These are phyloP conservation scores for Fusarium xyrophilum DNA, from an alignment of 2,329 filamentous ascomycete species.

Conservation along the genomic window DNA sequence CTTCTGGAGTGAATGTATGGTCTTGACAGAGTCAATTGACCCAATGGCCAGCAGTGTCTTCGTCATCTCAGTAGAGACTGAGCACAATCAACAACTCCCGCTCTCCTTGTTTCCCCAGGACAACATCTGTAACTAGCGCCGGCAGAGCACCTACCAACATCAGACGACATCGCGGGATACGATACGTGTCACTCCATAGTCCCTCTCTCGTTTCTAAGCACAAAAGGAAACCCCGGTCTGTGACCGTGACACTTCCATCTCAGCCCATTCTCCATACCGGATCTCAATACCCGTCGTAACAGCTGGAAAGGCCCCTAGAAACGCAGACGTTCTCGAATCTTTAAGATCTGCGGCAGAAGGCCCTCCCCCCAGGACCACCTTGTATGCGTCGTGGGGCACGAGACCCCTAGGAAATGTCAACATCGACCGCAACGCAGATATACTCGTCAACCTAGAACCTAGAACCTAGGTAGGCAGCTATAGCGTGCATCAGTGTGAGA, in stretches of 20 bases:
- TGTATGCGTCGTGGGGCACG: background rate
- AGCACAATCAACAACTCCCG: background rate
- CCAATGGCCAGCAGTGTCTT: background rate
- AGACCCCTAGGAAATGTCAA: conserved; percentile 20
- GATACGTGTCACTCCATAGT: conserved; percentile 31
- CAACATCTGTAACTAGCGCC: conserved; percentile 25
- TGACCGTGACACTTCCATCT: conserved; percentile 11
- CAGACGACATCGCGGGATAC: conserved; percentile 40
- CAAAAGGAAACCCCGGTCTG: conserved; percentile 6
- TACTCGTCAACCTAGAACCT: conserved; percentile 4
- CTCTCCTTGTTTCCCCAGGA: conserved; percentile 22
- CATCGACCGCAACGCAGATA: conserved; percentile 17
- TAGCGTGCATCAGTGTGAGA: conserved; percentile 38
- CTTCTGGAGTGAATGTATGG: background rate
- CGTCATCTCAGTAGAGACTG: conserved; percentile 7
- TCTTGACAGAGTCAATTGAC: background rate
- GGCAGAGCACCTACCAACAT: conserved; percentile 38
- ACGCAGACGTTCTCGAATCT: conserved; percentile 16
- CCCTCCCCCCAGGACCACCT: conserved; percentile 1
- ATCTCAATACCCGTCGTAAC: conserved; percentile 19
- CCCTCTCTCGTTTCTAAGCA: conserved; percentile 8
- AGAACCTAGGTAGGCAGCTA: conserved; percentile 1
- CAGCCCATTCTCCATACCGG: conserved; percentile 28
- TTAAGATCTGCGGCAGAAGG: conserved; percentile 11
- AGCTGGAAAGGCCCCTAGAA: conserved; percentile 15